phyloP scores from a whole-genome alignment of 306 rosid genomes.

The Prinsepia uniflora region DNA sequence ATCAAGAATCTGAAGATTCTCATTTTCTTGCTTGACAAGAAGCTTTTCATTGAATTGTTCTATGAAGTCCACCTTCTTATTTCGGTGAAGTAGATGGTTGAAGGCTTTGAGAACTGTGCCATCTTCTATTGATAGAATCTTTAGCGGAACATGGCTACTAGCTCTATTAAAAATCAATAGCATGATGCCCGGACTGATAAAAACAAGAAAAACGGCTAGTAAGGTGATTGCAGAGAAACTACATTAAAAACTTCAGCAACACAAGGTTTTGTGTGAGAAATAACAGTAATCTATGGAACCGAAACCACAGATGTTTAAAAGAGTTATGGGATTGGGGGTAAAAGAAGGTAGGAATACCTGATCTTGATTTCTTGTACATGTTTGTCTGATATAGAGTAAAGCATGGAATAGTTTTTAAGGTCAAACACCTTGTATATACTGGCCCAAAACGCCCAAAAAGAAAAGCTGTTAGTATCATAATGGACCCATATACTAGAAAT shows the following conservation, averaged over 20 bases:
- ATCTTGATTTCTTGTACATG: slow-evolving; percentile 77
- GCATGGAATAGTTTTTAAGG: slow-evolving; percentile 71
- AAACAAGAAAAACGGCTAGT: slow-evolving; percentile 20
- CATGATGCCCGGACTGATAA: slow-evolving; percentile 79
- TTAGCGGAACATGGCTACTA: slow-evolving; percentile 64
- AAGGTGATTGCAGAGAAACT: not conserved
- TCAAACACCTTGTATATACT: slow-evolving; percentile 85
- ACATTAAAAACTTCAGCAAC: not conserved
- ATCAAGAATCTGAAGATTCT: slow-evolving; percentile 84
- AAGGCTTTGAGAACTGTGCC: slow-evolving; percentile 83
- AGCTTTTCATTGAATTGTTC: slow-evolving; percentile 91
- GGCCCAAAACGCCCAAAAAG: slow-evolving; percentile 23
- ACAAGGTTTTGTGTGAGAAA: not conserved
- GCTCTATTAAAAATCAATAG: slow-evolving; percentile 60
- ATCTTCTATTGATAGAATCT: slow-evolving; percentile 80
- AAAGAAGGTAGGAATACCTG: slow-evolving; percentile 37
- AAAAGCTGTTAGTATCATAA: slow-evolving; percentile 26
- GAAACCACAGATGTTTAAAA: not conserved
- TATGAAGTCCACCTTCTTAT: slow-evolving; percentile 80
- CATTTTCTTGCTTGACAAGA: slow-evolving; percentile 84
- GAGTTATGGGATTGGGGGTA: not conserved
- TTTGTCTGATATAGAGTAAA: slow-evolving; percentile 72
- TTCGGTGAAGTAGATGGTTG: slow-evolving; percentile 74
- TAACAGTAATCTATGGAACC: not conserved
- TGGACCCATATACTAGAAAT: not conserved